A percentile compares a stretch with the other conserved stretches of the same genome.
phyloP scores from a whole-genome alignment of 805 yeast genomes.

The Metschnikowia cerradonensis region DNA sequence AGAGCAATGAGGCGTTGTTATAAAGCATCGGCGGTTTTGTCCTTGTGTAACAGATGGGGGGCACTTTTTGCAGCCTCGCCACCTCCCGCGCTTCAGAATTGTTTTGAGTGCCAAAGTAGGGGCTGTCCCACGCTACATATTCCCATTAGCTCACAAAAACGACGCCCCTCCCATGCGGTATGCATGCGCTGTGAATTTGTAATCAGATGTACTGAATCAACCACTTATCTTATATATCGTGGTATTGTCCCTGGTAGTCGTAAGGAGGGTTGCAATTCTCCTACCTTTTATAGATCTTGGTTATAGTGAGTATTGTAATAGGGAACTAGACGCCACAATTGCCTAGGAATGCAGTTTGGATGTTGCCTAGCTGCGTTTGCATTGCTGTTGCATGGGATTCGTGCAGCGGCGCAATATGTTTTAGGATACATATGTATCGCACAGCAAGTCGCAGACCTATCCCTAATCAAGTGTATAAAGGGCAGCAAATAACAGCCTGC shows the following conservation, averaged over 20 bases:
- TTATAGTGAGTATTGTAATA: not conserved
- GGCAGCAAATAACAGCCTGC: not conserved
- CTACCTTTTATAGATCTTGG: not conserved
- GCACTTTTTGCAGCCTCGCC: constrained; percentile 5
- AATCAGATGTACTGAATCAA: not conserved
- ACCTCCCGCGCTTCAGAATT: constrained; percentile 2
- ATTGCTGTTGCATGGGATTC: not conserved
- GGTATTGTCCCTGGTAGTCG: not conserved
- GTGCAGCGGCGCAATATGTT: not conserved
- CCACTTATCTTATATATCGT: no score
- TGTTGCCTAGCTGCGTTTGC: not conserved
- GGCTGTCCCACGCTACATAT: not conserved
- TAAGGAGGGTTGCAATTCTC: not conserved
- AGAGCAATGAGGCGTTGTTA: constrained; percentile 1
- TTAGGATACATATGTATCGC: not conserved
- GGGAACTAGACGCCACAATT: not conserved
- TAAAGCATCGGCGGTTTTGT: constrained; percentile 10
- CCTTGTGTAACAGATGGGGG: constrained; percentile 4
- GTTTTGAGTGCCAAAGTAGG: constrained; percentile 1
- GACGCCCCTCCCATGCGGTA: not conserved
- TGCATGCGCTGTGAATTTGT: not conserved
- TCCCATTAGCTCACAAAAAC: not conserved
- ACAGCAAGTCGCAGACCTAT: not conserved
- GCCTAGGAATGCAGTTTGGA: not conserved
- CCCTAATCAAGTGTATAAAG: not conserved